Percentiles rank a stretch among this genome's conserved stretches.
These are phyloP conservation scores for Lachancea lanzarotensis DNA, from an alignment of 805 yeast genomes.

Conservation along the genomic window DNA sequence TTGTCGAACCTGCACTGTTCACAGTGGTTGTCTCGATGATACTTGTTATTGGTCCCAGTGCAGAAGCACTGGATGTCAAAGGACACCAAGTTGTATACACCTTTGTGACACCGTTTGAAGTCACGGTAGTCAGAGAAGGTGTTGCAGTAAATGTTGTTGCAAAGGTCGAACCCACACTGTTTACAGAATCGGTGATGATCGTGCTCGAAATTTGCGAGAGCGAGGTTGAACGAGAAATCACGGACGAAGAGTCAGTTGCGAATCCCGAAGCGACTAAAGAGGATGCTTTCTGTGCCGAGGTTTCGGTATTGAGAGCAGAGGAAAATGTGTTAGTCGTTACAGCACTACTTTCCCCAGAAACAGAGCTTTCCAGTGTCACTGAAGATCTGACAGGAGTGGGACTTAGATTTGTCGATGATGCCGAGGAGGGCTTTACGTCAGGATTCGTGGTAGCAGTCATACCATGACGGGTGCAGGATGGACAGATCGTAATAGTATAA, in stretches of 20 bases:
- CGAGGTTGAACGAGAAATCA: not conserved
- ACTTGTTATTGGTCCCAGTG: too few species aligned
- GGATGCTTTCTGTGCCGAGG: too few species aligned
- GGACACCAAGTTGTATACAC: conserved; percentile 25
- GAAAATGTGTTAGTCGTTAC: too few species aligned
- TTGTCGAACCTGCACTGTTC: not conserved
- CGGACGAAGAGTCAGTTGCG: not conserved
- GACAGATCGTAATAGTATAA: conserved; percentile 11
- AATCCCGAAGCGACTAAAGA: too few species aligned
- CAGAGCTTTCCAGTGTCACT: too few species aligned
- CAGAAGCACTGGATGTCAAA: too few species aligned
- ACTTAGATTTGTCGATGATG: not conserved
- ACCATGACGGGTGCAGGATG: conserved; percentile 9
- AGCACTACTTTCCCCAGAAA: too few species aligned
- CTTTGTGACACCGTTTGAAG: conserved; percentile 5
- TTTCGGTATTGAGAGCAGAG: too few species aligned
- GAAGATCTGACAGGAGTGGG: not conserved
- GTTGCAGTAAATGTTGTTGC: conserved; percentile 11
- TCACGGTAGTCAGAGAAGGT: conserved; percentile 4
- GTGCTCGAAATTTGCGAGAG: not conserved
- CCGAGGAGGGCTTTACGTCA: not conserved
- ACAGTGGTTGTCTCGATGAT: not conserved
- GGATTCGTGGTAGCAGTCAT: not conserved
- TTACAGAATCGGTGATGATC: conserved; percentile 1
- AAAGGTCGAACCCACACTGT: not conserved